These are phyloP conservation scores for Stenocarpella maydis DNA, from an alignment of 2,329 filamentous ascomycete species.

Conservation along the genomic window DNA sequence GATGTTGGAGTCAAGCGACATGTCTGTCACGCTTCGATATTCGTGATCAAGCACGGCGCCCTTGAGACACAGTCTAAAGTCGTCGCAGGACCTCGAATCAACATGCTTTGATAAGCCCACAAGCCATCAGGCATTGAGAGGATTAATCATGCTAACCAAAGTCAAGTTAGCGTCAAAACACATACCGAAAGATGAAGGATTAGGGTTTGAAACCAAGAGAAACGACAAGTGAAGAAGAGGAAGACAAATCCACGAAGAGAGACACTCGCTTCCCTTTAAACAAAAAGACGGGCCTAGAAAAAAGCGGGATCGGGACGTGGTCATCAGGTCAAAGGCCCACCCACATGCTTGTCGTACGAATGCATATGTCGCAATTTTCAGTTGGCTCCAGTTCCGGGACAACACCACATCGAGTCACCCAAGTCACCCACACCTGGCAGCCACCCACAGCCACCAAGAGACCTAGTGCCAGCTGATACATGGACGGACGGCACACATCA, in stretches of 20 bases:
- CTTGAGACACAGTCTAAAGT: not conserved
- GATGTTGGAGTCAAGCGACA: not conserved
- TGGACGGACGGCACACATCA: not conserved
- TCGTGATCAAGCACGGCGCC: not conserved
- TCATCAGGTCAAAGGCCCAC: not conserved
- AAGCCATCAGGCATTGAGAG: not conserved
- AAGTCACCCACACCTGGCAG: not conserved
- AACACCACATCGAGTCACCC: not conserved
- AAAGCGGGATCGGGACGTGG: not conserved
- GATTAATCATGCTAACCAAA: rapidly evolving
- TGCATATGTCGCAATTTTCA: too few relatives aligned
- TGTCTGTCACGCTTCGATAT: not conserved
- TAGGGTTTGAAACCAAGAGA: not conserved
- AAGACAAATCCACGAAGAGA: not conserved
- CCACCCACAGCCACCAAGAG: not conserved
- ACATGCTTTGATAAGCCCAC: not conserved
- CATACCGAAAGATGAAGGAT: too few relatives aligned
- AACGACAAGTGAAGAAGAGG: not conserved
- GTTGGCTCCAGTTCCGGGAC: not conserved
- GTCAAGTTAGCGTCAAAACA: not conserved
- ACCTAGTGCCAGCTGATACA: not conserved
- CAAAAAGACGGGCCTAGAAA: not conserved
- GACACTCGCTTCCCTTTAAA: not conserved
- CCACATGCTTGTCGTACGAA: not conserved
- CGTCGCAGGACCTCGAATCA: not conserved